Conservation (phyloP, 116 monocot genomes). For the Cymodocea nodosa region DNA sequence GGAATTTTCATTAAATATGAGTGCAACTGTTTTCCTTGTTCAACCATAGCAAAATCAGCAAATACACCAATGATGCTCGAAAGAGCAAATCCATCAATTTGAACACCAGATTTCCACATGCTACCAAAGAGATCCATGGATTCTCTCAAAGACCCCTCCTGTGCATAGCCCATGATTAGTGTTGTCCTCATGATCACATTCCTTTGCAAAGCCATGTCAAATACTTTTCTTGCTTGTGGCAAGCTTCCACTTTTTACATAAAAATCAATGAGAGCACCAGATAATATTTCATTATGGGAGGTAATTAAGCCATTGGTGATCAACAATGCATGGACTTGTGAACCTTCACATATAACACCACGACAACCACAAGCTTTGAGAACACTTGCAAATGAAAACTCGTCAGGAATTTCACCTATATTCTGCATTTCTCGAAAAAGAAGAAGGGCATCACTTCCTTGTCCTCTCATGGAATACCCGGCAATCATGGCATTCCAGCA, state of each 20-base stretch:
- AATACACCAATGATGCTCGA: constrained; percentile 30
- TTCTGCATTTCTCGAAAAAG: constrained; percentile 28
- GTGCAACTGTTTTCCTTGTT: constrained; percentile 38
- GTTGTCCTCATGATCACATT: constrained; percentile 34
- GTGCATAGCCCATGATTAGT: constrained; percentile 27
- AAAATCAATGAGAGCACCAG: constrained; percentile 32
- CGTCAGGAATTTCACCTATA: constrained; percentile 19
- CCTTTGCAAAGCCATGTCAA: constrained; percentile 16
- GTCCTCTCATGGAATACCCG: constrained; percentile 20
- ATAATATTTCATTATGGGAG: constrained; percentile 18
- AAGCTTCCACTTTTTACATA: constrained; percentile 27
- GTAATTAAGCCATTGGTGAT: constrained; percentile 9
- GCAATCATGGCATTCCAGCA: constrained; percentile 49
- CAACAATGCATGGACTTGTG: constrained; percentile 29
- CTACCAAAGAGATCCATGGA: constrained; percentile 21
- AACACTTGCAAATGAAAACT: constrained; percentile 40
- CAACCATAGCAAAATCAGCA: constrained; percentile 36
- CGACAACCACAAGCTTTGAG: constrained; percentile 39
- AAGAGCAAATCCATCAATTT: constrained; percentile 25
- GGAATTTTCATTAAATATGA: constrained; percentile 18
- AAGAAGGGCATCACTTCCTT: constrained; percentile 16
- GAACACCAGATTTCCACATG: constrained; percentile 17
- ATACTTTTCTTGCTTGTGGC: constrained; percentile 25
- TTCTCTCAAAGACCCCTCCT: constrained; percentile 23
- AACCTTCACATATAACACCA: constrained; percentile 15